Base-by-base conservation (phyloP, 2,329 filamentous ascomycete genomes). In the Fusarium acutatum region DNA sequence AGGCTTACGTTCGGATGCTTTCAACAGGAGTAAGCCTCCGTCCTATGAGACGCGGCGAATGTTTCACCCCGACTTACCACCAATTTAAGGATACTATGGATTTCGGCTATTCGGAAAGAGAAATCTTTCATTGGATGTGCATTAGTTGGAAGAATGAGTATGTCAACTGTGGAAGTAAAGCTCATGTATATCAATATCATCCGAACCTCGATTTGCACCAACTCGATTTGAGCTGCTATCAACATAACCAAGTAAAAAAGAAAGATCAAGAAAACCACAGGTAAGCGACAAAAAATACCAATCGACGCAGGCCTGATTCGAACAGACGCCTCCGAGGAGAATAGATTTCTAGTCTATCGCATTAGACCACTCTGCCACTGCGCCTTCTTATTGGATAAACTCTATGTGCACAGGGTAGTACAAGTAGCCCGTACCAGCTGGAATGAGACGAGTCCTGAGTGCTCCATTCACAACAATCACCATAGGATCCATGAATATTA, bases 291-390 rank as follows among this genome's bases (percentile, higher is more conserved):
- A 44, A 22, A 13, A 37, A 37, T 5, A 49, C 53, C 56, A 65
- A 69, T 46, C 68, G 68, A 71, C 68, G 66, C 62, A 65, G 68
- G 66, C 66, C 66, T 70, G 68, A 71, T 71, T 71, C 66, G 68
- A 71, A 71, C 67, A 69, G 64, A 71, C 65, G 67, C 67, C 67
- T 71, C 68, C 68, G 68, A 71, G 8, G 68, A 71, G 68, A 71
- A 70, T 70, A 71, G 66, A 71, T 71, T 71, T 71, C 68, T 71
- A 71, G 68, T 71, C 66, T 71, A 70, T 70, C 68, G 68, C 66
- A 69, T 71, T 71, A 71, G 67, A 71, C 68, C 68, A 71, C 68
- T 71, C 68, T 70, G 68, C 68, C 68, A 71, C 68, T 65, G 62
- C 66, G 68, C 68, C 68, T 71, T 61, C 17, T 65, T 4, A 70